Base-by-base conservation (phyloP, 805 yeast genomes). In the Barnettozyma pratensis region DNA sequence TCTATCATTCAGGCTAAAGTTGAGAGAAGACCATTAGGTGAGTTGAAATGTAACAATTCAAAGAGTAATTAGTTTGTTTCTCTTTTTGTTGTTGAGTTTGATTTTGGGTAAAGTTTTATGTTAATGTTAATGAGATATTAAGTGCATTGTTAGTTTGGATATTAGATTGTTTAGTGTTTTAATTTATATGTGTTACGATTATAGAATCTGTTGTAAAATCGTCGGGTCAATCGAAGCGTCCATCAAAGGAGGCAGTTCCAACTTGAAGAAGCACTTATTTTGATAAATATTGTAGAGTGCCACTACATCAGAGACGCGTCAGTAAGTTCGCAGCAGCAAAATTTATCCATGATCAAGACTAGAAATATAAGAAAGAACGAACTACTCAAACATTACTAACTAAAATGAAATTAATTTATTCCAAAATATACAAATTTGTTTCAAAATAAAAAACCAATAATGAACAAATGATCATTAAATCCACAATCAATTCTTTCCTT, bases 21-120 rank as follows among this genome's bases (percentile, higher is more conserved):
- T 25, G 39, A 40, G 14, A 47, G 50, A 40, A 37, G n/a, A 37
- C 47, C 47, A 0, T 30, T 47, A 26, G 42, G 45, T 2, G 50
- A 44, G 34, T 44, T 47, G 42, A 43, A 41, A 7, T 28, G 9
- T 40, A 32, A 30, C 7, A 25, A 4, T 45, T 26, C 37, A 14
- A 11, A 32, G 26, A 32, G 12, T 5, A 25, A 28, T 34, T 12
- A 4, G 34, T 31, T 32, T 19, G 12, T 25, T 14, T 6, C 26
- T 34, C 11, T 6, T 8, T 4, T 35, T 31, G 27, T 28, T n/a
- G 9, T 4, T 40, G n/a, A 7, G 32, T 19, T 19, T 7, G 26
- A 39, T 28, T 39, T 14, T 12, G 12, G 34, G 26, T 14, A 7
- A 7, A 9, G n/a, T 36, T 3, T 36, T 38, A 19, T 19, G 19